Evolutionary conservation across 2,329 filamentous ascomycete species (phyloP).

Genomic region (Cladosporium phlei): DNA sequence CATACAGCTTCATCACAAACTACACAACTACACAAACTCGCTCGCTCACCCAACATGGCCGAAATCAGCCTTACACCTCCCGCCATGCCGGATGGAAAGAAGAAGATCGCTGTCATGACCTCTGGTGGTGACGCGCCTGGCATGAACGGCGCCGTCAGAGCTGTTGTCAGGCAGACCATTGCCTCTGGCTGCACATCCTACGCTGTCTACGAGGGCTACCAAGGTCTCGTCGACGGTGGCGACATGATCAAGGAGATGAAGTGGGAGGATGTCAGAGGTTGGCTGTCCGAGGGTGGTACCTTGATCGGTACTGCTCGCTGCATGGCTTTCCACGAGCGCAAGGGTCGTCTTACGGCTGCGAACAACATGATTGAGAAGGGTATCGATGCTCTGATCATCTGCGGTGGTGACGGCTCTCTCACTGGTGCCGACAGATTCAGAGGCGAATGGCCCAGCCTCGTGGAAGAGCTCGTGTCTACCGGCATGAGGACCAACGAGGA

Average conservation of each 20-base stretch:
- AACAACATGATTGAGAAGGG: constrained; percentile 92
- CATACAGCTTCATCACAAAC: neutral
- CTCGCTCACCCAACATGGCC: constrained; percentile 26
- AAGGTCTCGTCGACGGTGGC: constrained; percentile 85
- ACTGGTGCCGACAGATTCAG: constrained; percentile 94
- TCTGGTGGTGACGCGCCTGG: constrained; percentile 90
- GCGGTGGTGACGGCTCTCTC: constrained; percentile 91
- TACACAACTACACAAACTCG: neutral
- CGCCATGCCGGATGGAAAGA: constrained; percentile 36
- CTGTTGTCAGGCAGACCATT: constrained; percentile 86
- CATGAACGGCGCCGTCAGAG: constrained; percentile 88
- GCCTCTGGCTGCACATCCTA: constrained; percentile 57
- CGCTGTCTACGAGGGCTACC: constrained; percentile 80
- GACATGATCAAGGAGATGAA: constrained; percentile 80
- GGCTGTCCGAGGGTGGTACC: constrained; percentile 88
- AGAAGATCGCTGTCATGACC: constrained; percentile 83
- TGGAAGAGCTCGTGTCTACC: constrained; percentile 75
- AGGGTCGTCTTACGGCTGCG: constrained; percentile 76
- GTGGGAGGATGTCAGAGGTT: constrained; percentile 93
- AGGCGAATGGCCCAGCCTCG: constrained; percentile 80
- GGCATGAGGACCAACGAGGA: constrained; percentile 68
- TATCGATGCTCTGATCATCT: constrained; percentile 94
- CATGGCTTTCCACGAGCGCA: constrained; percentile 84
- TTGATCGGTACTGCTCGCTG: constrained; percentile 93
- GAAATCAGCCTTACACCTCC: constrained; percentile 29